Evolutionary conservation across 139 green algal species (phyloP).

Genomic region (Chlorella sp.): DNA sequence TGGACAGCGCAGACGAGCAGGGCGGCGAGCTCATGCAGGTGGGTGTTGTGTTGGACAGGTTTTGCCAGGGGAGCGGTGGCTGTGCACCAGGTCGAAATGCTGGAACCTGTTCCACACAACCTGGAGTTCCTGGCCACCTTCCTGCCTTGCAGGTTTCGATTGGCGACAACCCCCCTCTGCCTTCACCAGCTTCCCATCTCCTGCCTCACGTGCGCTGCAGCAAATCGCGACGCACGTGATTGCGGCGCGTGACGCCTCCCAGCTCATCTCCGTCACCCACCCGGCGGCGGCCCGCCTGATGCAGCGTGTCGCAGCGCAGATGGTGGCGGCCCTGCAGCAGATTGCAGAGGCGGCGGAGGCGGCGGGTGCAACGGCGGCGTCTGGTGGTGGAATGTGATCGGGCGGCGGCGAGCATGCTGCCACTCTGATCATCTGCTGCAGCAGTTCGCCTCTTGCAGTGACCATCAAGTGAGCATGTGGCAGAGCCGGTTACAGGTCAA

Average conservation of each 20-base stretch:
- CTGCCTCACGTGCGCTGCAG: background rate
- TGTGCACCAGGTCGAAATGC: no score
- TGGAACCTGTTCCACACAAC: background rate
- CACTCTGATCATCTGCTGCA: no score
- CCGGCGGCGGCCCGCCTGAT: conserved; percentile 13
- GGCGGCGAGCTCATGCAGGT: conserved; percentile 17
- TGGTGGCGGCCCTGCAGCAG: conserved; percentile 13
- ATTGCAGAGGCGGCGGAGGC: background rate
- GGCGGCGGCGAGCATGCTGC: no score
- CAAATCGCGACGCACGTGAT: background rate
- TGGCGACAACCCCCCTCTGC: background rate
- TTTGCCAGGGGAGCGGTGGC: background rate
- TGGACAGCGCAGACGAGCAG: background rate
- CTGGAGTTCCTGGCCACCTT: background rate
- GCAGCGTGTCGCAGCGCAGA: conserved; percentile 30
- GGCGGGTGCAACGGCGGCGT: background rate
- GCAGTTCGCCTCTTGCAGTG: no score
- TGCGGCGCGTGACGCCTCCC: background rate
- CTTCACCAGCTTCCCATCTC: background rate
- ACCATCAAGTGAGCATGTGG: no score
- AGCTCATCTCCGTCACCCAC: conserved; percentile 27
- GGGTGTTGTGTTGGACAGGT: background rate
- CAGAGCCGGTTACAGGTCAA: no score
- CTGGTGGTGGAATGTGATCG: no score
- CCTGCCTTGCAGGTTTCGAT: background rate